phyloP scores from a whole-genome alignment of 345 rosid species.

The Brassica rapa region DNA sequence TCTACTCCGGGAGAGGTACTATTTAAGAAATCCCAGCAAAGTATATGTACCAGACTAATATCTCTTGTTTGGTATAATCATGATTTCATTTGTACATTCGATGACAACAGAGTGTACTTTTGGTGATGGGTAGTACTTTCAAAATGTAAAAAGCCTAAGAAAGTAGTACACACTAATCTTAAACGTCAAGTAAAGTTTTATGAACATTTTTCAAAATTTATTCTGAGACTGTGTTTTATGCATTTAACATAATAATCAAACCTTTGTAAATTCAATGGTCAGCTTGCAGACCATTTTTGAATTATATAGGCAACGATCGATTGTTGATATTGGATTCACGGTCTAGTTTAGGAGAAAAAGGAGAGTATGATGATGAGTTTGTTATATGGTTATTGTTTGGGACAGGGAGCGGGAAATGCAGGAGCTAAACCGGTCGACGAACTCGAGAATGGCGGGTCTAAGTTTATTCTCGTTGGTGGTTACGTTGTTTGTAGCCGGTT shows the following conservation, averaged over 20 bases:
- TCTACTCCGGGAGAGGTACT: slow-evolving; percentile 74
- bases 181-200: background rate
- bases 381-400: background rate
- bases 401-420: slow-evolving; percentile 87
- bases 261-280: background rate
- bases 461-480: slow-evolving; percentile 66
- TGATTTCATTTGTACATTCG: background rate
- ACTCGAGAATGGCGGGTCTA: slow-evolving; percentile 69
- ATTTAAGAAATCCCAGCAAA: background rate
- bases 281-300: background rate
- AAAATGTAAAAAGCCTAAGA: background rate
- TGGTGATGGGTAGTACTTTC: background rate
- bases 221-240: background rate
- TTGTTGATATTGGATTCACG: background rate
- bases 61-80: background rate
- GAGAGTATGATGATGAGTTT: background rate
- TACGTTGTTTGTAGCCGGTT: slow-evolving; percentile 70
- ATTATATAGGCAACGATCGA: background rate
- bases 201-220: background rate
- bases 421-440: slow-evolving; percentile 68
- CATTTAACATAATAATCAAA: background rate
- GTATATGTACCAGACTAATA: background rate
- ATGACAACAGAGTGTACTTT: background rate
- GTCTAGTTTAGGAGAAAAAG: background rate
- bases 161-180: background rate